phyloP scores from a whole-genome alignment of 1,284 basidiomycete species.

The Irpex lacteus region DNA sequence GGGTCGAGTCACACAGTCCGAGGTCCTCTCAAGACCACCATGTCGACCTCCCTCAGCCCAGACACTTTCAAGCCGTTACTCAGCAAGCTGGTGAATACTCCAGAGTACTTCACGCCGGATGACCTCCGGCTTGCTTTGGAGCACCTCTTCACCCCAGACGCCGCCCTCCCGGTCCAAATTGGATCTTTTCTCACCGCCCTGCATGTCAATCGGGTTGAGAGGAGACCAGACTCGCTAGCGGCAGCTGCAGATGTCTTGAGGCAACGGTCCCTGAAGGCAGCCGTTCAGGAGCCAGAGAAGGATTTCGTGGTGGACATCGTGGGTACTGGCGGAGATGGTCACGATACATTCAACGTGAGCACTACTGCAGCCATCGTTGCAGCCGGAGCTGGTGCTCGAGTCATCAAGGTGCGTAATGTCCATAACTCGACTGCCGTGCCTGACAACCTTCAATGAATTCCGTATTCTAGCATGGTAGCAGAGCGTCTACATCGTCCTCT shows the following conservation, averaged over 20 bases:
- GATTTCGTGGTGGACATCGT: conserved; percentile 78
- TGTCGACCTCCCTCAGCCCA: conserved; percentile 31
- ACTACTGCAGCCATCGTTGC: conserved; percentile 95
- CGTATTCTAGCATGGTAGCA: conserved; percentile 79
- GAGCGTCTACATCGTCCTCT: conserved; percentile 92
- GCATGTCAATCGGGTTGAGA: conserved; percentile 74
- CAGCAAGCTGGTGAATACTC: conserved; percentile 73
- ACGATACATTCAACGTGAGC: conserved; percentile 97
- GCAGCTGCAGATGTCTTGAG: conserved; percentile 77
- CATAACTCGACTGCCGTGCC: neutral
- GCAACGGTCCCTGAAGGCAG: conserved; percentile 60
- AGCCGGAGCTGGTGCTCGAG: conserved; percentile 89
- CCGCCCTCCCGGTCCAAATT: conserved; percentile 66
- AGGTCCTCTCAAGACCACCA: conserved; percentile 12
- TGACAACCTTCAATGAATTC: neutral
- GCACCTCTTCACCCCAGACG: conserved; percentile 69
- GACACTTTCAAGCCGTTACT: conserved; percentile 77
- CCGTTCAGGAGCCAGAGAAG: conserved; percentile 51
- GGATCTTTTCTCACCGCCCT: conserved; percentile 84
- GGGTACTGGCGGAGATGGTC: conserved; percentile 92
- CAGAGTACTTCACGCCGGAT: conserved; percentile 68
- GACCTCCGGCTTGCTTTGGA: conserved; percentile 72
- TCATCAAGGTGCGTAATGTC: conserved; percentile 74
- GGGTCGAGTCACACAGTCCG: neutral
- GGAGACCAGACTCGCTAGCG: conserved; percentile 70